Evolutionary conservation across 306 rosid genomes (phyloP), one percentile per base, ranked within the genome.

Genomic region (Vicia faba): DNA sequence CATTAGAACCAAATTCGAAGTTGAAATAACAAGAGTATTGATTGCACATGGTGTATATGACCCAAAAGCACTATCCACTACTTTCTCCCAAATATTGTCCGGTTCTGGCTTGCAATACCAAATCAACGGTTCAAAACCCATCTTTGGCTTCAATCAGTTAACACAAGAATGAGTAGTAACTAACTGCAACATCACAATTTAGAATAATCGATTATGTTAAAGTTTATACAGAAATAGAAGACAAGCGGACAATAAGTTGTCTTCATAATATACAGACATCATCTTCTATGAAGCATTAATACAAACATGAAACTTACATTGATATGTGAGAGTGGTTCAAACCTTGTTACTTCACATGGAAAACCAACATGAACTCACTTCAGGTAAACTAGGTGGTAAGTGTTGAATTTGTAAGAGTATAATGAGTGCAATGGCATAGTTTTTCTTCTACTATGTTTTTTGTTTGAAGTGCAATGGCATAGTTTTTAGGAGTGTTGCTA

Each of bases 31-130:
- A 72, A 92, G 64, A 61, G 95, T 75, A 65, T 84, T 84, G 59
- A 92, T 74, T 51, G 84, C 91, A 81, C 97, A 92, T 69, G 97
- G 95, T 48, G 96, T 85, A 71, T 89, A 92, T 33, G 92, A 76
- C 49, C 95, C 89, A 75, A 89, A 89, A 75, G 85, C 87, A 79
- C 85, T 85, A 25, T 87, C 86, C 12, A 74, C 83, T 72, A 48
- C 64, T 67, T 76, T 68, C 11, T 54, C 80, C 97, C 97, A 92
- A 58, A 77, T 35, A 67, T 82, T 72, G 45, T 89, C 74, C 63
- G 78, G 73, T 63, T 9, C 81, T 19, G 97, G 96, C 54, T 76
- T 77, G 78, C 97, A 92, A 55, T 85, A 92, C 95, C 97, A 92
- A 70, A 54, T 75, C 33, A 91, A 74, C 28, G 87, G 82, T 33